phyloP scores from a whole-genome alignment of 148 eudicot species.

The Cornus kousa region DNA sequence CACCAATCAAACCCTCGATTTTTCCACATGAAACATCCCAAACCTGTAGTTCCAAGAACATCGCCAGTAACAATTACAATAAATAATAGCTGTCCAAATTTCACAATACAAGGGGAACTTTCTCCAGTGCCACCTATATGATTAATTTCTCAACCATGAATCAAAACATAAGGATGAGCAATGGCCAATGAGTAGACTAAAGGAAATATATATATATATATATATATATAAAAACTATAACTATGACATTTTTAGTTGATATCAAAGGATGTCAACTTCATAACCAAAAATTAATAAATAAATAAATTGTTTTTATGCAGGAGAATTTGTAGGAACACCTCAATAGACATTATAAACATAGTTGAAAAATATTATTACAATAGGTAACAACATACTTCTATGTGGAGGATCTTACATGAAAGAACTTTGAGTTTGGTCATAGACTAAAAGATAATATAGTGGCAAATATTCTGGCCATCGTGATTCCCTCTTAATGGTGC shows the following conservation, averaged over 20 bases:
- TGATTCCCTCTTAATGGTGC: not conserved
- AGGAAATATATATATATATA: not conserved
- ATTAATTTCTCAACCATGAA: not conserved
- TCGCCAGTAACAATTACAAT: not conserved
- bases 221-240: not conserved
- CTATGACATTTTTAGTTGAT: not conserved
- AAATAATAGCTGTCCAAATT: not conserved
- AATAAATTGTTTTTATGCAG: not conserved
- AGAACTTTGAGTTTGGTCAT: too few relatives aligned
- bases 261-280: not conserved
- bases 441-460: too few relatives aligned
- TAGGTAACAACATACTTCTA: too few relatives aligned
- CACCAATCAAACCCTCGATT: constrained; percentile 84
- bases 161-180: not conserved
- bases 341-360: not conserved
- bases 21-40: constrained; percentile 95
- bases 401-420: not conserved
- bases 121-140: not conserved
- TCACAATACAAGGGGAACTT: not conserved
- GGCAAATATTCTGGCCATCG: not conserved
- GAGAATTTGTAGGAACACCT: not conserved
- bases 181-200: not conserved
- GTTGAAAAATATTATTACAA: too few relatives aligned
- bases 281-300: too few relatives aligned
- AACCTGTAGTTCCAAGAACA: constrained; percentile 45